Evolutionary conservation across 2,329 filamentous ascomycete species (phyloP), one percentile per base, ranked within the genome.

Genomic region (Hypoxylon sp.): DNA sequence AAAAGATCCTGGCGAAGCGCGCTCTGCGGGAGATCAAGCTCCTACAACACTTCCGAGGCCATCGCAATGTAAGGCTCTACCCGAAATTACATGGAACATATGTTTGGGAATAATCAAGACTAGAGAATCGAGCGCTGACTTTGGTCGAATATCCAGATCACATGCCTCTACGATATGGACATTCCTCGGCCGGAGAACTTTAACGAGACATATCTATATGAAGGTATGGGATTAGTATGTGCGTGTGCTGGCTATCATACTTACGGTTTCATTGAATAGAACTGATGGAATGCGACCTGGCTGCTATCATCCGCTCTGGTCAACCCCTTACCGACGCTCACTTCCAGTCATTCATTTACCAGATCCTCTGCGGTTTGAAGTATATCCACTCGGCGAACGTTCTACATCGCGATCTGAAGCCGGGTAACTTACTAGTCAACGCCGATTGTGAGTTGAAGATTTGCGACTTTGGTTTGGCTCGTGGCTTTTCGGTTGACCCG

Each of bases 321-420:
- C 96, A 99, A 81, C 95, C 96, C 53, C 86, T 99, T 79, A 99
- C 96, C 78, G 96, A 99, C 79, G 96, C 96, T 61, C 96, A 99
- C 82, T 99, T 99, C 86, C 96, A 99, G 83, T 98, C 96, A 58
- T 99, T 99, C 85, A 98, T 99, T 84, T 99, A 99, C 86, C 96
- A 99, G 87, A 99, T 99, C 74, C 91, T 99, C 5, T 98, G 96
- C 81, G 96, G 96, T 72, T 87, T 99, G 75, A 99, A 99, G 86
- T 99, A 98, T 82, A 98, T 99, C 73, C 96, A 99, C 85, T 98
- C 95, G 22, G 96, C 96, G 75, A 98, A 98, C 77, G 96, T 99
- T 58, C 87, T 99, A 73, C 96, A 99, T 81, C 92, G 96, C 80
- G 96, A 99, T 81, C 83, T 99, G 79, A 99, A 99, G 84, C 96